These are phyloP conservation scores for Kodamaea leandrae DNA, from an alignment of 805 yeast genomes.

Conservation along the genomic window DNA sequence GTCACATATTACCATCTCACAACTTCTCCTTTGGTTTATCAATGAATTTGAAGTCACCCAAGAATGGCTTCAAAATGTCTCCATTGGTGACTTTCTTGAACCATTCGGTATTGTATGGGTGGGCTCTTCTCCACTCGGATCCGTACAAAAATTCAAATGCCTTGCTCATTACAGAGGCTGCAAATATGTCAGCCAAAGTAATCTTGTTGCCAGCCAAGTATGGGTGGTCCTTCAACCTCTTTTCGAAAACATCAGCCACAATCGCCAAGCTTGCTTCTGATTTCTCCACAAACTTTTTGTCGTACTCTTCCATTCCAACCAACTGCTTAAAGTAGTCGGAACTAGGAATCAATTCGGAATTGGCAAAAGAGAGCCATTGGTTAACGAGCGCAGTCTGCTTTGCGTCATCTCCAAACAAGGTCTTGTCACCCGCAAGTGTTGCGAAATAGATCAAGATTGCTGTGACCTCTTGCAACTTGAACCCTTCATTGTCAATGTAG, in stretches of 20 bases:
- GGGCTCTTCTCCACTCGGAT: conserved; percentile 56
- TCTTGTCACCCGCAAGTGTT: conserved; percentile 44
- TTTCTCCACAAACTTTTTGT: conserved; percentile 64
- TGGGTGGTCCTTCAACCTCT: conserved; percentile 39
- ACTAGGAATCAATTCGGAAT: conserved; percentile 57
- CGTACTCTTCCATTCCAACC: conserved; percentile 66
- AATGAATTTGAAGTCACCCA: conserved; percentile 51
- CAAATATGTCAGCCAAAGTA: conserved; percentile 44
- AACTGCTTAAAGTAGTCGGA: conserved; percentile 56
- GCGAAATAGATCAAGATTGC: conserved; percentile 59
- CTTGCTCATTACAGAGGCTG: conserved; percentile 43
- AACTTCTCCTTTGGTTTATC: conserved; percentile 61
- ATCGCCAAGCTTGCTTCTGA: conserved; percentile 30
- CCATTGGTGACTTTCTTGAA: conserved; percentile 50
- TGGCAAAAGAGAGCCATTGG: conserved; percentile 76
- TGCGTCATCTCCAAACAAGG: conserved; percentile 62
- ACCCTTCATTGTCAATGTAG: conserved; percentile 67
- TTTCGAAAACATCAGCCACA: conserved; percentile 23
- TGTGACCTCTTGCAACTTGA: conserved; percentile 64
- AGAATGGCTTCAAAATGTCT: conserved; percentile 37
- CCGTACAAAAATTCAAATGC: conserved; percentile 62
- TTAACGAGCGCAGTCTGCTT: conserved; percentile 63
- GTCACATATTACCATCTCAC: too few species aligned
- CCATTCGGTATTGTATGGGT: conserved; percentile 71
- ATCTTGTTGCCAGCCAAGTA: conserved; percentile 48